These are phyloP conservation scores for Aspergillus campestris DNA, from an alignment of 495 filamentous ascomycete genomes.

Conservation along the genomic window DNA sequence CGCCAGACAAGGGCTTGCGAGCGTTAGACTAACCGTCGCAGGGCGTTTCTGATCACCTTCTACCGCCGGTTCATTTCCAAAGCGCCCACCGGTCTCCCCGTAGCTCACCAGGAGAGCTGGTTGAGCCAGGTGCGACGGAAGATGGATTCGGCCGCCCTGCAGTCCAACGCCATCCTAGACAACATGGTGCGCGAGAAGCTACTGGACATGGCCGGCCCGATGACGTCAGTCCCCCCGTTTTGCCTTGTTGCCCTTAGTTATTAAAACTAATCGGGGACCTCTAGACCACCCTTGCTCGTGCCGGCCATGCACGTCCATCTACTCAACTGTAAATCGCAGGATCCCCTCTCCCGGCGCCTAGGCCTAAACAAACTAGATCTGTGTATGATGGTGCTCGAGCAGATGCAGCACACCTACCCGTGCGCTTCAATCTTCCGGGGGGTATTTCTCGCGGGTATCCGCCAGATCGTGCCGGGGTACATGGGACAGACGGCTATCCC, in stretches of 20 bases:
- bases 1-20: too few relatives aligned
- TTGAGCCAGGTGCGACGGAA: conserved; percentile 11
- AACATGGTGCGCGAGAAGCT: conserved; percentile 21
- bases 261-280: not conserved
- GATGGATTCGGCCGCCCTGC: conserved; percentile 22
- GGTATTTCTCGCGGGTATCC: conserved; percentile 25
- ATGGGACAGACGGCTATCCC: not conserved
- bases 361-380: conserved; percentile 31
- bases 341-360: conserved; percentile 23
- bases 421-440: conserved; percentile 25
- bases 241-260: not conserved
- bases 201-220: conserved; percentile 20
- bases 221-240: conserved; percentile 22
- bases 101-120: conserved; percentile 9
- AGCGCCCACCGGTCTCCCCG: conserved; percentile 5
- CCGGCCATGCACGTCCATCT: conserved; percentile 36
- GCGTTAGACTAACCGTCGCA: conserved; percentile 5
- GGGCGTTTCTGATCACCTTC: conserved; percentile 21
- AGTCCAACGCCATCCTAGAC: conserved; percentile 26
- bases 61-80: conserved; percentile 21
- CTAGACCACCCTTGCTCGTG: conserved; percentile 28
- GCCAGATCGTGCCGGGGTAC: conserved; percentile 18
- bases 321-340: conserved; percentile 23
- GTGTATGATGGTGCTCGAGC: conserved; percentile 34
- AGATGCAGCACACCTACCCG: conserved; percentile 29